phyloP scores from a whole-genome alignment of 2,329 filamentous ascomycete genomes.

The Colletotrichum nymphaeae region DNA sequence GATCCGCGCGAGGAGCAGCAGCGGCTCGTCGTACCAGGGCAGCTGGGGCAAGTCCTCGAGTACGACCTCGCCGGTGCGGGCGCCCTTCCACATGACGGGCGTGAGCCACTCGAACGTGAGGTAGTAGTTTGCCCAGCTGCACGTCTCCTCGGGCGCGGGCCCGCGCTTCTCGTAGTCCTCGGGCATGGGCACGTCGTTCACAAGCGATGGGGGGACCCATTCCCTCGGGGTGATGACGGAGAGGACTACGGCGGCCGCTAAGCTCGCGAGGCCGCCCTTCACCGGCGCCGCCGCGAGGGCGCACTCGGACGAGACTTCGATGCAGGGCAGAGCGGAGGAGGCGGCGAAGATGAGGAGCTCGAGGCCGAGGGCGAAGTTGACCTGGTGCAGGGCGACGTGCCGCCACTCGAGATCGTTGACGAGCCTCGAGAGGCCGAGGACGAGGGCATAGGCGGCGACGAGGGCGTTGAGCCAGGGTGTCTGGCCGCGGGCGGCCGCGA shows the following conservation, averaged over 20 bases:
- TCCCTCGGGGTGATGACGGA: conserved; percentile 60
- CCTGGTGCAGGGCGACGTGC: conserved; percentile 58
- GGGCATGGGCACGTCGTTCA: conserved; percentile 51
- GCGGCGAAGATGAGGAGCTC: conserved; percentile 49
- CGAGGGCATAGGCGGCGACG: conserved; percentile 53
- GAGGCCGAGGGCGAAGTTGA: conserved; percentile 57
- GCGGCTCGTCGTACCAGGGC: conserved; percentile 67
- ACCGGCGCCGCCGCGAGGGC: conserved; percentile 39
- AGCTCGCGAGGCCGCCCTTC: conserved; percentile 48
- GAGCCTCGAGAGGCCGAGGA: conserved; percentile 57
- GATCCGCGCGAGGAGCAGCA: conserved; percentile 57
- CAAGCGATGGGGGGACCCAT: conserved; percentile 58
- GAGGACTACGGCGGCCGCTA: conserved; percentile 51
- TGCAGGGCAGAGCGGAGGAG: conserved; percentile 56
- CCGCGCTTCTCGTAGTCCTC: conserved; percentile 48
- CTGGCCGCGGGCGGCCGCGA: conserved; percentile 47
- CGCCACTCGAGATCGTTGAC: conserved; percentile 56
- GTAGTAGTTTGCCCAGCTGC: conserved; percentile 65
- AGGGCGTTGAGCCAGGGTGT: conserved; percentile 51
- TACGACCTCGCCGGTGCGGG: conserved; percentile 52
- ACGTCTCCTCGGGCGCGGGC: conserved; percentile 63
- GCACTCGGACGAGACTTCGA: conserved; percentile 49
- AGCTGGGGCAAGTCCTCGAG: conserved; percentile 60
- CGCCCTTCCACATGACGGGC: conserved; percentile 60
- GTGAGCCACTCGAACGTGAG: conserved; percentile 64